Base-by-base conservation (phyloP, 768 basidiomycete genomes). In the Fomitopsis pulvina region DNA sequence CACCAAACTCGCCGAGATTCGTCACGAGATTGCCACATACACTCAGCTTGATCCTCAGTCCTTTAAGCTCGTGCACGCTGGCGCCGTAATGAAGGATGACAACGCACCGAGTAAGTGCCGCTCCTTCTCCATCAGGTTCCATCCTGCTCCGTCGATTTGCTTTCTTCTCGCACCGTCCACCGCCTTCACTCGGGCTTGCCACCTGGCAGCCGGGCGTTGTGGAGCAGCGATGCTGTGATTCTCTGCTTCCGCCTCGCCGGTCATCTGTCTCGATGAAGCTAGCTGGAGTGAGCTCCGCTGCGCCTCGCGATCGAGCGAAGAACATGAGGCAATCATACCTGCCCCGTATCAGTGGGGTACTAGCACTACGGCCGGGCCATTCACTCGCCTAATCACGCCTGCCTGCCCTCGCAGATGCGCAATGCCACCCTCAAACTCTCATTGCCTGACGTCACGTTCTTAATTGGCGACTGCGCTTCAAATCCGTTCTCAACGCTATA, bases 61-160 rank as follows among this genome's bases (percentile, higher is more conserved):
- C 25, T 90, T 96, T 76, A 91, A 92, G 65, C 77, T 98, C 60
- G 81, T 98, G 55, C 84, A 87, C 69, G 80, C 86, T 41, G 95
- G 95, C 32, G 92, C 90, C 1, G 79, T 96, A 65, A 86, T 97
- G 78, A 86, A 84, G 57, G 91, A 95, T 63, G 83, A 92, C 63
- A 63, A 69, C 51, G 77, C 80, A 7, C 77, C 83, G 41, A 68
- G 83, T 87, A 54, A 56, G 70, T 77, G 63, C 48, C 47, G 41
- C 49, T 12, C 47, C 47, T 29, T 24, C 37, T 39, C 5, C 37
- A 27, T 48, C 49, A 40, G 30, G 21, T 32, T 29, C 48, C 39
- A 46, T 52, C 52, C 51, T 41, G 51, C 48, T 28, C 26, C 47
- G 38, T 37, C 25, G 39, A n/a, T n/a, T n/a, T n/a, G n/a, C n/a